A percentile compares a stretch with the other conserved stretches of the same genome.
phyloP scores from a whole-genome alignment of 2,329 filamentous ascomycete genomes.

The Talaromyces sp. region DNA sequence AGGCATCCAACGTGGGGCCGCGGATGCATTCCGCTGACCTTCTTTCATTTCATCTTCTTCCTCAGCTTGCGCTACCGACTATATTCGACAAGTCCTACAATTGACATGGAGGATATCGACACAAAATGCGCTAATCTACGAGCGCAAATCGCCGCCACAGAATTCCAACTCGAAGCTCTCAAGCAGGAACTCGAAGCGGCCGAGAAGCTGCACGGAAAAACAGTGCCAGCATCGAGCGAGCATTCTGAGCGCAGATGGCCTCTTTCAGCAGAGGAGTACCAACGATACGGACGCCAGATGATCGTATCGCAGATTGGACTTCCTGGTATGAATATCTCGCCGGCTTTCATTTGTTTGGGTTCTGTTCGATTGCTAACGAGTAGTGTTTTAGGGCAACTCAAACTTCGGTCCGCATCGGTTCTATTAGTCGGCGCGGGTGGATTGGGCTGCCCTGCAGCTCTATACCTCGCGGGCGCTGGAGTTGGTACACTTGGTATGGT shows the following conservation, averaged over 20 bases:
- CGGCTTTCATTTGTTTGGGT: neutral
- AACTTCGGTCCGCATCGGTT: slow-evolving; percentile 66
- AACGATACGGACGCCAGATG: slow-evolving; percentile 84
- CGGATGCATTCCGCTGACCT: neutral
- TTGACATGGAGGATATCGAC: slow-evolving; percentile 2
- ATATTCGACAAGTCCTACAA: neutral
- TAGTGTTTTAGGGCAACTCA: slow-evolving; percentile 63
- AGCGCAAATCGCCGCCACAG: slow-evolving; percentile 37
- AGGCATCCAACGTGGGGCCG: neutral
- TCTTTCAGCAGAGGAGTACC: slow-evolving; percentile 69
- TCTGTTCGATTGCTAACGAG: neutral
- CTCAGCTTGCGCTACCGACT: neutral
- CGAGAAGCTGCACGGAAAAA: slow-evolving; percentile 26
- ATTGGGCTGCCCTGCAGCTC: slow-evolving; percentile 83
- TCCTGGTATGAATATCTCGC: slow-evolving; percentile 52
- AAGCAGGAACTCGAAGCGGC: slow-evolving; percentile 35
- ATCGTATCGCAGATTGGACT: slow-evolving; percentile 80
- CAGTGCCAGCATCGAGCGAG: neutral
- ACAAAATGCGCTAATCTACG: slow-evolving; percentile 28
- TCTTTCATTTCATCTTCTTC: neutral
- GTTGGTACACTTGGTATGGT: slow-evolving; percentile 78
- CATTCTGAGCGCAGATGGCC: slow-evolving; percentile 57
- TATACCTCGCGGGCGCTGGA: slow-evolving; percentile 89
- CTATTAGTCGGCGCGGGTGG: slow-evolving; percentile 85
- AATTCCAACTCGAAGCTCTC: slow-evolving; percentile 34